Percentiles rank a stretch among this genome's conserved stretches.
phyloP scores from a whole-genome alignment of 2,329 filamentous ascomycete genomes.

The Cordyceps pruinosa region DNA sequence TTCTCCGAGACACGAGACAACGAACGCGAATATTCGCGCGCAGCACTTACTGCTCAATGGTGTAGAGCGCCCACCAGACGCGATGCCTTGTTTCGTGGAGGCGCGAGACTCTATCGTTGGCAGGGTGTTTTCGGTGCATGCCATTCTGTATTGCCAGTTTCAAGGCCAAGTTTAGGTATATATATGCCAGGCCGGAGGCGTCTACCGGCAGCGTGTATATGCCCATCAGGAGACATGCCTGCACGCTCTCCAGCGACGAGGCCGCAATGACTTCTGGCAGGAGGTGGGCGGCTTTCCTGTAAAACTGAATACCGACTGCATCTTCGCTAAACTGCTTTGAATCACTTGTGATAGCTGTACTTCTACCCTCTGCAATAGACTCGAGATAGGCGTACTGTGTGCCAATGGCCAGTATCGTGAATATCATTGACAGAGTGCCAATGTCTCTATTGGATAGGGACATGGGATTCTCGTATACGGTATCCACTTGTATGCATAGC shows the following conservation, averaged over 20 bases:
- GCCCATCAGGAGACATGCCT: constrained; percentile 49
- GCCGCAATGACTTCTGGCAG: constrained; percentile 51
- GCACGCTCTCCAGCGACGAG: constrained; percentile 50
- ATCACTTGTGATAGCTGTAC: constrained; percentile 4
- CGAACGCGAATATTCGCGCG: background rate
- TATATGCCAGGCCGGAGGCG: constrained; percentile 49
- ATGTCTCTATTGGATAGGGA: constrained; percentile 34
- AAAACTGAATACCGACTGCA: constrained; percentile 48
- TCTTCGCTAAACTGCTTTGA: constrained; percentile 37
- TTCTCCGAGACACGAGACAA: background rate
- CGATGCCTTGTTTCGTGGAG: constrained; percentile 47
- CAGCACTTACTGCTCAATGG: constrained; percentile 44
- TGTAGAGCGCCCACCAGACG: constrained; percentile 52
- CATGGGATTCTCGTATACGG: constrained; percentile 33
- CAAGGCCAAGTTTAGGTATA: constrained; percentile 48
- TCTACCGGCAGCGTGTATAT: constrained; percentile 50
- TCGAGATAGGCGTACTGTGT: constrained; percentile 45
- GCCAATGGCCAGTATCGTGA: constrained; percentile 42
- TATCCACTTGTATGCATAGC: constrained; percentile 34
- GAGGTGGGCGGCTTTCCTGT: constrained; percentile 47
- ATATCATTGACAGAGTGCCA: constrained; percentile 36
- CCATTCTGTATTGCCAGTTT: constrained; percentile 54
- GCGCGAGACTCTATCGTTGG: constrained; percentile 38
- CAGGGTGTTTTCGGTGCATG: constrained; percentile 48
- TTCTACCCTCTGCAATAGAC: constrained; percentile 16